Evolutionary conservation across 768 basidiomycete species (phyloP).

Genomic region (Hericium rajendrae): DNA sequence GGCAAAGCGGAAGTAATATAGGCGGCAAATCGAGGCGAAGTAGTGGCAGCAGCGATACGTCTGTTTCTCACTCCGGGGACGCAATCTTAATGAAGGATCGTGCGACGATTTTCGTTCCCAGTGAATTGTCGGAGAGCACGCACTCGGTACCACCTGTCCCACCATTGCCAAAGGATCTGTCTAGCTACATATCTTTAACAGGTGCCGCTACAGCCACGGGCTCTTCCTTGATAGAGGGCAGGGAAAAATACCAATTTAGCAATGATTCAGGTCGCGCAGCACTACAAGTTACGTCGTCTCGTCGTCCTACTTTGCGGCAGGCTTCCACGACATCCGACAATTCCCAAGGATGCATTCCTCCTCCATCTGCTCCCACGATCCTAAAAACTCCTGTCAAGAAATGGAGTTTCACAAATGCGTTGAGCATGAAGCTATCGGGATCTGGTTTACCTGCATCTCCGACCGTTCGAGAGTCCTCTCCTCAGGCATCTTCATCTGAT

Average conservation of each 20-base stretch:
- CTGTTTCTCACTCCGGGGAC: slow-evolving; percentile 65
- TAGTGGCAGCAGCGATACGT: slow-evolving; percentile 81
- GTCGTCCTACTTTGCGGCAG: slow-evolving; percentile 21
- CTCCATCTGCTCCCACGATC: slow-evolving; percentile 36
- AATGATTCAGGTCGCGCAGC: slow-evolving; percentile 36
- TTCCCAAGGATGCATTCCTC: slow-evolving; percentile 25
- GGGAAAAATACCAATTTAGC: too few species aligned
- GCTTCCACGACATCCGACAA: slow-evolving; percentile 17
- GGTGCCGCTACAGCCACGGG: too few species aligned
- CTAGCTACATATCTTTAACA: slow-evolving; percentile 49
- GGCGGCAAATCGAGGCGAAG: slow-evolving; percentile 56
- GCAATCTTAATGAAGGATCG: slow-evolving; percentile 57
- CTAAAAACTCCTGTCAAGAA: slow-evolving; percentile 88
- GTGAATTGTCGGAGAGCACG: slow-evolving; percentile 47
- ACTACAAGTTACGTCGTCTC: slow-evolving; percentile 42
- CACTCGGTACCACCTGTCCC: slow-evolving; percentile 83
- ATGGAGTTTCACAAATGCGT: slow-evolving; percentile 87
- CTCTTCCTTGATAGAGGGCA: too few species aligned
- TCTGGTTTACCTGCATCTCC: slow-evolving; percentile 55
- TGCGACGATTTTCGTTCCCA: slow-evolving; percentile 42
- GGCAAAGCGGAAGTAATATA: slow-evolving; percentile 40
- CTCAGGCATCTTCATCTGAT: slow-evolving; percentile 46
- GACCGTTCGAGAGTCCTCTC: slow-evolving; percentile 34
- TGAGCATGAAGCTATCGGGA: slow-evolving; percentile 64
- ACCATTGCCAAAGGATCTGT: slow-evolving; percentile 83